A percentile compares a stretch with the other conserved stretches of the same genome.
phyloP scores from a whole-genome alignment of 2,329 filamentous ascomycete genomes.

The Huntiella decipiens region DNA sequence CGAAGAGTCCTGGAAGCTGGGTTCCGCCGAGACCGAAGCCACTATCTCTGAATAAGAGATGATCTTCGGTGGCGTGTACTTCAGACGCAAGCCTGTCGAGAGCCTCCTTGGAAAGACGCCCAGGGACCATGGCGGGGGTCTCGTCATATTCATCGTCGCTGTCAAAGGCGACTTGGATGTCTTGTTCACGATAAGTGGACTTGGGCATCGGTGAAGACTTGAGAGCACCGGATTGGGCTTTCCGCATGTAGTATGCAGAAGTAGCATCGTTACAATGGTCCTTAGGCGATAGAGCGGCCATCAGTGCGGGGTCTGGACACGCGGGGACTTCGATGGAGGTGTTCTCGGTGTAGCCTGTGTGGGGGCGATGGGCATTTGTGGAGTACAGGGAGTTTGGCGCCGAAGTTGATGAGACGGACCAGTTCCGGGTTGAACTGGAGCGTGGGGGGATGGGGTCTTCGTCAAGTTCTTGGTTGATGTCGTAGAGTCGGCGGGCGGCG shows the following conservation, averaged over 20 bases:
- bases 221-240: conserved; percentile 6
- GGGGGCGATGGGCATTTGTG: conserved; percentile 21
- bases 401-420: conserved; percentile 25
- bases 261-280: conserved; percentile 11
- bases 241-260: conserved; percentile 10
- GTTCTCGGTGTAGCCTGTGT: conserved; percentile 25
- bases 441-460: conserved; percentile 18
- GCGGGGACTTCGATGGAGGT: conserved; percentile 24
- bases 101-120: conserved; percentile 1
- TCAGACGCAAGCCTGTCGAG: conserved; percentile 7
- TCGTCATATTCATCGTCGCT: background rate
- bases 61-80: conserved; percentile 17
- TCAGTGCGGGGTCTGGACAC: conserved; percentile 5
- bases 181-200: background rate
- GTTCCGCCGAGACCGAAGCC: conserved; percentile 19
- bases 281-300: conserved; percentile 13
- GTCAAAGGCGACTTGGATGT: background rate
- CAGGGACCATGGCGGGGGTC: background rate
- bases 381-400: conserved; percentile 23
- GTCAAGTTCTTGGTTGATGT: conserved; percentile 16
- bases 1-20: conserved; percentile 19
- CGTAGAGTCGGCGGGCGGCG: conserved; percentile 15
- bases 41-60: conserved; percentile 19
- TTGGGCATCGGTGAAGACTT: conserved; percentile 2
- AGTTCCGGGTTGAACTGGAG: conserved; percentile 21